A percentile compares a stretch with the other conserved stretches of the same genome.
Evolutionary conservation across 768 basidiomycete genomes (phyloP).

Genomic region (Leccinum fibrillosum): DNA sequence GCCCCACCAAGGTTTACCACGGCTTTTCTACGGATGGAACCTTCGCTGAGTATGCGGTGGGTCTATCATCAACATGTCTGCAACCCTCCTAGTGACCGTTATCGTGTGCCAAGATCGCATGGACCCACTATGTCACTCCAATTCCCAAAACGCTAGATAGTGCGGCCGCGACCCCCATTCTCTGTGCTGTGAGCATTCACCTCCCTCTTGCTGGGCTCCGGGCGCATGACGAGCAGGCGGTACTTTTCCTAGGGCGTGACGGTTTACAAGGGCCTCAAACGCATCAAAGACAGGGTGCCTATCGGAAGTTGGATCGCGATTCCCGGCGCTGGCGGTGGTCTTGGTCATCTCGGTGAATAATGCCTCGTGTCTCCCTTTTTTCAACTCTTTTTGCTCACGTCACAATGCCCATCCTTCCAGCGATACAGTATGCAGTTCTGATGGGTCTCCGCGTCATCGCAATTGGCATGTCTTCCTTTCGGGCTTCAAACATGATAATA

Average conservation of each 20-base stretch:
- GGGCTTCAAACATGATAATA: too few species aligned
- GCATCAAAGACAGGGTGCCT: constrained; percentile 20
- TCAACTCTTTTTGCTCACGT: background rate
- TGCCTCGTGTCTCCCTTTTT: background rate
- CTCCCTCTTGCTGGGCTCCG: background rate
- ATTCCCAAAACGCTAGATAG: constrained; percentile 42
- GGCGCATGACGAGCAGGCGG: background rate
- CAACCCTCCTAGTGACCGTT: background rate
- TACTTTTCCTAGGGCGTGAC: constrained; percentile 33
- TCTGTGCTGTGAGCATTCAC: constrained; percentile 36
- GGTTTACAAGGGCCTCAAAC: constrained; percentile 45
- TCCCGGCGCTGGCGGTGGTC: constrained; percentile 39
- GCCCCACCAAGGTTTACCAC: background rate
- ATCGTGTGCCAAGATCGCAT: constrained; percentile 26
- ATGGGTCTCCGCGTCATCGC: constrained; percentile 46
- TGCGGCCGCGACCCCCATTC: constrained; percentile 41
- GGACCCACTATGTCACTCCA: constrained; percentile 39
- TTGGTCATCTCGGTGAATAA: constrained; percentile 39
- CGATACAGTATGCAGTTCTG: constrained; percentile 43
- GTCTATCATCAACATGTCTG: background rate
- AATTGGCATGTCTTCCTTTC: constrained; percentile 26
- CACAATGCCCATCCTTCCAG: constrained; percentile 11
- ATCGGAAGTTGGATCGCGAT: constrained; percentile 41
- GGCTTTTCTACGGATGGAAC: constrained; percentile 46
- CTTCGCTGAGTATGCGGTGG: constrained; percentile 39